These are phyloP conservation scores for Panus rudis DNA, from an alignment of 768 basidiomycete genomes.

Conservation along the genomic window DNA sequence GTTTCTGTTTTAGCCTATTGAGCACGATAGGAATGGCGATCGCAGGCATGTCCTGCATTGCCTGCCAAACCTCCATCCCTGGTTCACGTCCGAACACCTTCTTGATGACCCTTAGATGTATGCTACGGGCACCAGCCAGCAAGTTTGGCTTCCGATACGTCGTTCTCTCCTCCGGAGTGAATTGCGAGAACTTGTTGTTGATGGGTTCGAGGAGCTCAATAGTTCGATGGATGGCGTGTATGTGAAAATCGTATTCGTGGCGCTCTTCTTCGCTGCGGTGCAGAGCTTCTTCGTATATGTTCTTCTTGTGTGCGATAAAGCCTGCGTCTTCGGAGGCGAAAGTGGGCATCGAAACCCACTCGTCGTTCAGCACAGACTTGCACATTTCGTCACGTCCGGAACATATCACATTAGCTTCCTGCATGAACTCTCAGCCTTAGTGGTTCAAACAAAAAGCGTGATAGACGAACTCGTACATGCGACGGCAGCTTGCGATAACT, in stretches of 20 bases:
- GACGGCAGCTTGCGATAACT: conserved; percentile 85
- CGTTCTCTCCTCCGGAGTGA: conserved; percentile 70
- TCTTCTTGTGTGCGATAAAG: conserved; percentile 88
- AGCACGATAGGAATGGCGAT: conserved; percentile 88
- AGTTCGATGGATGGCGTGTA: conserved; percentile 90
- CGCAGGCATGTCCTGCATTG: conserved; percentile 90
- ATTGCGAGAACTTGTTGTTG: conserved; percentile 75
- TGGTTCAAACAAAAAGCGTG: no score
- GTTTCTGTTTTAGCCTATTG: conserved; percentile 85
- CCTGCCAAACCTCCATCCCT: conserved; percentile 73
- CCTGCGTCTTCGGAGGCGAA: conserved; percentile 93
- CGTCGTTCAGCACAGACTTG: conserved; percentile 91
- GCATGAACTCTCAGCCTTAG: no score
- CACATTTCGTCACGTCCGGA: conserved; percentile 98
- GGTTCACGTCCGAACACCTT: conserved; percentile 92
- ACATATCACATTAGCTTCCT: conserved; percentile 87
- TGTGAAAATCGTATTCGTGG: conserved; percentile 98
- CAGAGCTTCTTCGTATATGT: conserved; percentile 92
- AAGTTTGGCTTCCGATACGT: conserved; percentile 87
- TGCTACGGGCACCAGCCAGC: conserved; percentile 74
- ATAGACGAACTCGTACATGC: conserved; percentile 57
- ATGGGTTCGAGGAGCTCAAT: conserved; percentile 89
- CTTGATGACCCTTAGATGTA: conserved; percentile 91
- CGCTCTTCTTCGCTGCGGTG: conserved; percentile 97
- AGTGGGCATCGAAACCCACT: conserved; percentile 96